Evolutionary conservation across 2,329 filamentous ascomycete species (phyloP).

Genomic region (Phialocephala subalpina): DNA sequence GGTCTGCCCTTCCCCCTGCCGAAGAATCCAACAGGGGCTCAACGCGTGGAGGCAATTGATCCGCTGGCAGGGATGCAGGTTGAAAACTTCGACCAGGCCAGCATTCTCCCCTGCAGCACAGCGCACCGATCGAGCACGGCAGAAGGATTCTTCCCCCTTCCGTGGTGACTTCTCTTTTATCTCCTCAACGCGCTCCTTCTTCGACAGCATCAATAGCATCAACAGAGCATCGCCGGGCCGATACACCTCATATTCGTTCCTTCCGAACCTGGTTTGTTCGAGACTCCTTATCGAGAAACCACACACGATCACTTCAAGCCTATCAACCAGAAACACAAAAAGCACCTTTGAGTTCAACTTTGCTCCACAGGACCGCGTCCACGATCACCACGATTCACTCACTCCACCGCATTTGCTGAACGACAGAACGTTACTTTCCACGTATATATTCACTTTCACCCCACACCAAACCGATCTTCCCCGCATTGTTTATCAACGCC

Average conservation of each 20-base stretch:
- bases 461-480: not conserved
- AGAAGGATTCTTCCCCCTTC: conserved; percentile 7
- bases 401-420: conserved; percentile 18
- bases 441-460: conserved; percentile 18
- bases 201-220: conserved; percentile 28
- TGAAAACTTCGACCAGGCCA: not conserved
- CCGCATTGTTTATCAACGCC: conserved; percentile 2
- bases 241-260: conserved; percentile 37
- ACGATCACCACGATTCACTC: conserved; percentile 16
- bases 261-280: conserved; percentile 40
- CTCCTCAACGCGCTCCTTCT: conserved; percentile 25
- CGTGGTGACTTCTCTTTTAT: conserved; percentile 12
- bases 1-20: not conserved
- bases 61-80: conserved; percentile 6
- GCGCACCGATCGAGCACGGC: not conserved
- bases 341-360: conserved; percentile 8
- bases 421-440: conserved; percentile 14
- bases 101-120: not conserved
- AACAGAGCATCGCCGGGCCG: conserved; percentile 35
- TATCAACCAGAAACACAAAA: not conserved
- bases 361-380: conserved; percentile 3
- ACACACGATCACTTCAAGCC: conserved; percentile 23
- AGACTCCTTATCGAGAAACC: conserved; percentile 40
- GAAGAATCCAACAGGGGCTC: not conserved
- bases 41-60: conserved; percentile 19